Evolutionary conservation across 2,329 filamentous ascomycete species (phyloP).

Genomic region (Hymenoscyphus fructigenus): DNA sequence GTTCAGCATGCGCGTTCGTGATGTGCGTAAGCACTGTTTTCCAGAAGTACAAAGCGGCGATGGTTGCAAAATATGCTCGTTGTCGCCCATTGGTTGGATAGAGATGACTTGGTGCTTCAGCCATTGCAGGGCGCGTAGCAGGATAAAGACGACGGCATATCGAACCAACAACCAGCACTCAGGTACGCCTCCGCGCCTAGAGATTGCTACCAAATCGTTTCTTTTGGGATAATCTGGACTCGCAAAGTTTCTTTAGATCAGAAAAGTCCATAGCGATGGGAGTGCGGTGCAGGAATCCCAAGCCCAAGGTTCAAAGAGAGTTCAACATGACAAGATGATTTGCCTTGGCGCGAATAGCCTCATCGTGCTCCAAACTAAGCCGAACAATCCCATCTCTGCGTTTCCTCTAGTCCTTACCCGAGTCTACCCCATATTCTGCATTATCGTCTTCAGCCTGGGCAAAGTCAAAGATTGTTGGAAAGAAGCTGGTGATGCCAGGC

Average conservation of each 20-base stretch:
- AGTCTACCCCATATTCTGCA: too few relatives aligned
- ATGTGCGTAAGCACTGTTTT: background rate
- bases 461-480: too few relatives aligned
- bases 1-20: constrained; percentile 12
- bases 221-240: background rate
- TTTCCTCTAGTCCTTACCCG: too few relatives aligned
- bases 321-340: background rate
- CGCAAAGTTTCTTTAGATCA: background rate
- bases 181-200: background rate
- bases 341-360: background rate
- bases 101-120: background rate
- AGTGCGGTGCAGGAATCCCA: background rate
- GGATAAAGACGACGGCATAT: background rate
- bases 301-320: background rate
- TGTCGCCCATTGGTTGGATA: constrained; percentile 22
- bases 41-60: constrained; percentile 28
- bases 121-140: constrained; percentile 34
- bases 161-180: background rate
- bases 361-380: background rate
- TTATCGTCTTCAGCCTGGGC: too few relatives aligned
- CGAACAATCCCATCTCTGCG: background rate
- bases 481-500: too few relatives aligned
- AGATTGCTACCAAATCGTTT: background rate
- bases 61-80: constrained; percentile 31
- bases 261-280: background rate